phyloP scores from a whole-genome alignment of 176 grass and related monocot species.

The Tuctoria greenei region DNA sequence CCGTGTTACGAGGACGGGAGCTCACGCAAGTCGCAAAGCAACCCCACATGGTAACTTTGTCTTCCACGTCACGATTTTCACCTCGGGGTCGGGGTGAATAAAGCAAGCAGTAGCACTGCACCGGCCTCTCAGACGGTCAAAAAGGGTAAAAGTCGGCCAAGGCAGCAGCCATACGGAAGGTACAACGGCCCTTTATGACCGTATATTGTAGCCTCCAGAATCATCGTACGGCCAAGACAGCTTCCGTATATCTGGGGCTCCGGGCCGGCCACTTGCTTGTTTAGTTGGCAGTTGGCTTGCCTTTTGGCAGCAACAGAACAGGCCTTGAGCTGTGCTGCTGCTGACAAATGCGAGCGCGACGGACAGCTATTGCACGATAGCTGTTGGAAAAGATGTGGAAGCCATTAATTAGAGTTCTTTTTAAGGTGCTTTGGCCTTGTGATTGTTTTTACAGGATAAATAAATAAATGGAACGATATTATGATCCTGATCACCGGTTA shows the following conservation, averaged over 20 bases:
- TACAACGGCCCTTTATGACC: conserved; percentile 13
- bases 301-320: conserved; percentile 17
- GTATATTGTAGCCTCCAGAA: not conserved
- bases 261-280: not conserved
- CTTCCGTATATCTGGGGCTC: conserved; percentile 27
- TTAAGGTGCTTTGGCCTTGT: not conserved
- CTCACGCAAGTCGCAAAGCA: not conserved
- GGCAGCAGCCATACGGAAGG: conserved; percentile 13
- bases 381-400: not conserved
- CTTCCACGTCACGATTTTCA: not conserved
- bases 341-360: not conserved
- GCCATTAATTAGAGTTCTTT: not conserved
- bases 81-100: conserved; percentile 32
- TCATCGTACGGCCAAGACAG: conserved; percentile 12
- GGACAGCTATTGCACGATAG: not conserved
- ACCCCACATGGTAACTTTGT: not conserved
- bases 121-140: not conserved
- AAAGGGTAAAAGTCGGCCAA: conserved; percentile 7
- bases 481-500: not conserved
- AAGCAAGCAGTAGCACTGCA: not conserved
- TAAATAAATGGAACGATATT: not conserved
- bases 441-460: not conserved
- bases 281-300: conserved; percentile 25
- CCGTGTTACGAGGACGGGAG: not conserved
- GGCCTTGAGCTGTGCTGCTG: conserved; percentile 1